Evolutionary conservation across 2,329 filamentous ascomycete species (phyloP).

Genomic region (Akanthomyces lecanii): DNA sequence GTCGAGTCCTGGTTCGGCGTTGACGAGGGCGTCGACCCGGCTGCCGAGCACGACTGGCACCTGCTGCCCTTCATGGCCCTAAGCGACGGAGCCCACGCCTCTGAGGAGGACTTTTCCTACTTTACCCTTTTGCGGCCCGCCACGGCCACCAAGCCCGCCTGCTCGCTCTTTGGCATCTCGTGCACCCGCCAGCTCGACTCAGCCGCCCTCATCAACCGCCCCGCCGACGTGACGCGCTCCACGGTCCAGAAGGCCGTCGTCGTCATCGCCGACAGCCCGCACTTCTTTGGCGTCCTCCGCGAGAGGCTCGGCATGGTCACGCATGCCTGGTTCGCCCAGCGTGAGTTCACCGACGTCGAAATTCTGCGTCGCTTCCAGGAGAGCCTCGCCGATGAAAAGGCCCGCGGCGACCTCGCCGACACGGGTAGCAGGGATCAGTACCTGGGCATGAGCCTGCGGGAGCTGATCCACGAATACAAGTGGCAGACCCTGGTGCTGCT

Average conservation of each 20-base stretch:
- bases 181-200: slow-evolving; percentile 91
- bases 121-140: slow-evolving; percentile 78
- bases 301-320: slow-evolving; percentile 89
- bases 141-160: slow-evolving; percentile 52
- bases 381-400: slow-evolving; percentile 68
- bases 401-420: slow-evolving; percentile 51
- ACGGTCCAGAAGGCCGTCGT: slow-evolving; percentile 98
- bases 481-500: slow-evolving; percentile 91
- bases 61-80: slow-evolving; percentile 94
- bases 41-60: slow-evolving; percentile 81
- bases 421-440: slow-evolving; percentile 80
- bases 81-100: slow-evolving; percentile 89
- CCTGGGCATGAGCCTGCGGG: slow-evolving; percentile 80
- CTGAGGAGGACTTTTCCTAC: slow-evolving; percentile 95
- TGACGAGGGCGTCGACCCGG: slow-evolving; percentile 61
- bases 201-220: slow-evolving; percentile 68
- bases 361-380: slow-evolving; percentile 90
- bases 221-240: slow-evolving; percentile 88
- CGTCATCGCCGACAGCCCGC: slow-evolving; percentile 85
- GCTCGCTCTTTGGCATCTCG: slow-evolving; percentile 91
- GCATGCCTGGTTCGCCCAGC: slow-evolving; percentile 93
- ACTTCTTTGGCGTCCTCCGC: slow-evolving; percentile 83
- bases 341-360: slow-evolving; percentile 84
- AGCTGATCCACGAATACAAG: slow-evolving; percentile 90
- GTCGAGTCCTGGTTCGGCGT: slow-evolving; percentile 87